Conservation (phyloP, 1,139 yeast species). For the Kodamaea sp. region DNA sequence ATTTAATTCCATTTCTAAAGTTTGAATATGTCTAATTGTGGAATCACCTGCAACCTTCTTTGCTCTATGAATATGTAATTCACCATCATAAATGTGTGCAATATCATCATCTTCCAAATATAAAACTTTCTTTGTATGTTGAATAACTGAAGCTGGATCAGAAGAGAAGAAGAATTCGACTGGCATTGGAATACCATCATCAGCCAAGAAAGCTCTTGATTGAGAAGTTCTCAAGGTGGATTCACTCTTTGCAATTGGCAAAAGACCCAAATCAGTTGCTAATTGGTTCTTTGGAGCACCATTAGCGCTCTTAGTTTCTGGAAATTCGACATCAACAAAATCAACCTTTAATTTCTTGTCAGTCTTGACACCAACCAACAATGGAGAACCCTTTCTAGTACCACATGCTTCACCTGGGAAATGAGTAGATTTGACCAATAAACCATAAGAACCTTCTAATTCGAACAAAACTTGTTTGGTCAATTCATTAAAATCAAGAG, state of each 20-base stretch:
- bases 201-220: constrained; percentile 87
- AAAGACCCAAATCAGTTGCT: constrained; percentile 25
- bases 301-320: constrained; percentile 37
- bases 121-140: constrained; percentile 95
- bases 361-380: constrained; percentile 94
- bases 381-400: constrained; percentile 96
- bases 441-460: constrained; percentile 96
- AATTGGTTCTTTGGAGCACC: constrained; percentile 9
- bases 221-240: constrained; percentile 77
- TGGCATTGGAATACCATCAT: constrained; percentile 90
- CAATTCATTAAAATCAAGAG: constrained; percentile 83
- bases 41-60: constrained; percentile 88
- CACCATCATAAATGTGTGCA: constrained; percentile 98
- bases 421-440: constrained; percentile 85
- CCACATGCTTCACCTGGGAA: constrained; percentile 97
- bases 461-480: constrained; percentile 91
- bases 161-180: constrained; percentile 95
- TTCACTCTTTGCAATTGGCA: constrained; percentile 43
- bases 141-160: constrained; percentile 96
- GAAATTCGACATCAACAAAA: constrained; percentile 97
- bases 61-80: constrained; percentile 96
- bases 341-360: constrained; percentile 94
- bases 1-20: constrained; percentile 93
- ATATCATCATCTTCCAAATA: constrained; percentile 97
- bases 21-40: constrained; percentile 91